Conservation (phyloP, 192 early-diverging fungal species). For the Chytriomyces sp. region DNA sequence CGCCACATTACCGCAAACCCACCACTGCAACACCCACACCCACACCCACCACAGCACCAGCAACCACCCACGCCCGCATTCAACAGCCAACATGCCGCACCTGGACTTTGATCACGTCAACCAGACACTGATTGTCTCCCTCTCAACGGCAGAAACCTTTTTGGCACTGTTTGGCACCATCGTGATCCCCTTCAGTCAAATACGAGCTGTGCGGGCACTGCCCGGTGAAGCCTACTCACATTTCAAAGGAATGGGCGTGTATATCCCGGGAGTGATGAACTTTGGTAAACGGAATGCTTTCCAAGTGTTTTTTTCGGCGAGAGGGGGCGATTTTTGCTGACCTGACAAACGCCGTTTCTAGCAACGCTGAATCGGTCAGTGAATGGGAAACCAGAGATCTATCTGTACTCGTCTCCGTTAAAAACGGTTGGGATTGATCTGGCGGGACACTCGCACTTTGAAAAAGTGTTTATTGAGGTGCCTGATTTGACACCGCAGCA, state of each 20-base stretch:
- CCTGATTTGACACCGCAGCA: slow-evolving; percentile 3
- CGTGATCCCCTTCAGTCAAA: slow-evolving; percentile 24
- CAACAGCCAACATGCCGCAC: slow-evolving; percentile 11
- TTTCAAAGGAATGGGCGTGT: slow-evolving; percentile 30
- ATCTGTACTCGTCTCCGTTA: slow-evolving; percentile 28
- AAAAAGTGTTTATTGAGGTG: slow-evolving; percentile 31
- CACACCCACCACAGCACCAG: no score
- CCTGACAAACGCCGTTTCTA: neutral
- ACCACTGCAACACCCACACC: no score
- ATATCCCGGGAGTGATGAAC: slow-evolving; percentile 31
- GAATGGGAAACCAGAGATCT: slow-evolving; percentile 26
- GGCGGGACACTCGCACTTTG: slow-evolving; percentile 21
- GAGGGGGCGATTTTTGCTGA: neutral
- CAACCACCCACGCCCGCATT: neutral
- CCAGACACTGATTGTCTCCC: slow-evolving; percentile 5
- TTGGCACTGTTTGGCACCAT: slow-evolving; percentile 27
- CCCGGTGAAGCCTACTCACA: slow-evolving; percentile 26
- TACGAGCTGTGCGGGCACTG: slow-evolving; percentile 8
- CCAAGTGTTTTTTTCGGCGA: neutral
- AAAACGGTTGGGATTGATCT: slow-evolving; percentile 30
- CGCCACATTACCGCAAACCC: no score
- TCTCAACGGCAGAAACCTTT: slow-evolving; percentile 31
- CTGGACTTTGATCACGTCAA: slow-evolving; percentile 13
- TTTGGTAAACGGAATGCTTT: slow-evolving; percentile 4
- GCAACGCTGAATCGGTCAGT: slow-evolving; percentile 18